Base-by-base conservation (phyloP, 257 asterid genomes). In the Fraxinus cuspidata region DNA sequence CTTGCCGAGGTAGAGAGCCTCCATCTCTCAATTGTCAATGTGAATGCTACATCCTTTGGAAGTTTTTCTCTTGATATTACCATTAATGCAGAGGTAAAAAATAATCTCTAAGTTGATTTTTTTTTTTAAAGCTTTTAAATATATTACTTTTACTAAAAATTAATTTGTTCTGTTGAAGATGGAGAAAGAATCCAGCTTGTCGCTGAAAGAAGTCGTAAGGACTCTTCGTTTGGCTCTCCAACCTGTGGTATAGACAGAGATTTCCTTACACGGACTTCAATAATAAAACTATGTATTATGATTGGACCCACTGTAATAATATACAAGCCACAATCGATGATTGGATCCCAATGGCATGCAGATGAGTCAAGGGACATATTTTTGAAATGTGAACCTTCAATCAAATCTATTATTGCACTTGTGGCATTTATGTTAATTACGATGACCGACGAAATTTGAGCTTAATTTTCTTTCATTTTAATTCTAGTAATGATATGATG, bases 81-180 rank as follows among this genome's bases (percentile, higher is more conserved):
- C n/a, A 10, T 83, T 47, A 42, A 72, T 37, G 86, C 79, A 4
- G 70, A 83, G 86, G 86, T 83, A 79, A 69, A 6, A 51, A 49
- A 7, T 37, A 37, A 37, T 37, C 42, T 37, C 42, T 42, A 42
- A 42, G 16, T 44, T 56, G 28, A 60, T 8, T 23, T 5, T 23
- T 44, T 37, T n/a, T 1, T 13, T 47, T 47, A 1, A 11, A 0
- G 47, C 5, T 7, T 72, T 16, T 1, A 29, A 28, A 16, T 47
- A 21, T 2, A 18, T 44, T 27, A 0, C 27, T 1, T 21, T 18
- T 15, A 32, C 23, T n/a, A n/a, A 56, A 56, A 25, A 4, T 6
- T n/a, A n/a, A 53, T 63, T 63, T 10, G 13, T 23, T 25, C 19
- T 25, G 13, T 23, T 32, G 53, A 42, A 74, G 78, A 74, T 74